Percentiles rank a stretch among this genome's conserved stretches.
Conservation (phyloP, 768 basidiomycete genomes). For the Rossbeevera mucosa region DNA sequence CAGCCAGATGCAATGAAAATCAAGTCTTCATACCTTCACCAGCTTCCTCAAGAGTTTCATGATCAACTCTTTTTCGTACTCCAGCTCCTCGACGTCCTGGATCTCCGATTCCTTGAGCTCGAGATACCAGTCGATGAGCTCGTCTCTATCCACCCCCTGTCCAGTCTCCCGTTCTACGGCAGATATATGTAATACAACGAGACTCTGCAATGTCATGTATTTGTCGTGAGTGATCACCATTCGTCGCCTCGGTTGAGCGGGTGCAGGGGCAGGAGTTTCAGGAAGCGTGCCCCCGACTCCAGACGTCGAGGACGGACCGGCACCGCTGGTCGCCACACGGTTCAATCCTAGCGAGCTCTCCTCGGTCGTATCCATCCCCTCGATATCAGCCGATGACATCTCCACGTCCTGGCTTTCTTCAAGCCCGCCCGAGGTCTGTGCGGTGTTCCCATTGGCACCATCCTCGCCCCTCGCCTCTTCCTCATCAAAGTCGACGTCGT, state of each 20-base stretch:
- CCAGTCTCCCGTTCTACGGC: slow-evolving; percentile 73
- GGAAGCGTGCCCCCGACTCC: slow-evolving; percentile 26
- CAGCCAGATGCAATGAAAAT: slow-evolving; percentile 1
- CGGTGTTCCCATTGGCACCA: slow-evolving; percentile 33
- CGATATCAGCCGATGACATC: slow-evolving; percentile 60
- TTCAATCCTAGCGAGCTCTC: slow-evolving; percentile 41
- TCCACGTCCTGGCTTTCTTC: slow-evolving; percentile 58
- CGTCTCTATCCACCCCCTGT: slow-evolving; percentile 79
- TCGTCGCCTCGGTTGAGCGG: slow-evolving; percentile 57
- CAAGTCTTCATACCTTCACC: slow-evolving; percentile 62
- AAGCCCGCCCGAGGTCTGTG: slow-evolving; percentile 34
- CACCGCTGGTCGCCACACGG: slow-evolving; percentile 35
- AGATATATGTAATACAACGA: slow-evolving; percentile 79
- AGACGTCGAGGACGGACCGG: slow-evolving; percentile 31
- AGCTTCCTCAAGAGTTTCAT: slow-evolving; percentile 85
- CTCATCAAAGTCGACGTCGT: slow-evolving; percentile 96
- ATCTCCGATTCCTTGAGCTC: slow-evolving; percentile 84
- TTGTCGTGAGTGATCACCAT: slow-evolving; percentile 96
- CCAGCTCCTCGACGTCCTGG: slow-evolving; percentile 78
- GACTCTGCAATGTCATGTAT: slow-evolving; percentile 84
- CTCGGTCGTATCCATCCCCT: slow-evolving; percentile 48
- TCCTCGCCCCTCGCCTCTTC: slow-evolving; percentile 68
- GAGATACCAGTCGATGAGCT: slow-evolving; percentile 95
- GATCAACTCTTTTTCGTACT: slow-evolving; percentile 87
- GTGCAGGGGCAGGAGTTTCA: slow-evolving; percentile 32